Base-by-base conservation (phyloP, 257 asterid genomes). In the Nicotiana tabacum region DNA sequence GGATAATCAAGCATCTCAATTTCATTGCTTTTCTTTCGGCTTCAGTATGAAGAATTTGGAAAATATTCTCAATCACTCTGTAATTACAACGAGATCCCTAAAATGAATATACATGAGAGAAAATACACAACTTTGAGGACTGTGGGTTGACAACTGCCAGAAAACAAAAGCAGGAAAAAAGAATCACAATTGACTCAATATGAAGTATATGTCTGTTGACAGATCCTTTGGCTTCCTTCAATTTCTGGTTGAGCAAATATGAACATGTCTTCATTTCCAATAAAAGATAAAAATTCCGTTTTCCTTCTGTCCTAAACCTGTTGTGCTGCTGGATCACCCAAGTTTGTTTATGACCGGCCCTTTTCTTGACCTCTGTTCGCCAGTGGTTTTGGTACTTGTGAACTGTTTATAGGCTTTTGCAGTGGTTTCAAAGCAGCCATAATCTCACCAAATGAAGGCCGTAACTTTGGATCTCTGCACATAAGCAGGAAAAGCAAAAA, bases 391-490 rank as follows among this genome's bases (percentile, higher is more conserved):
- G 90, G 80, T 70, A 70, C 87, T 77, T 87, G 94, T 55, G 98
- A 88, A 83, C 89, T 86, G 7, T 91, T 81, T 24, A 86, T 85
- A 32, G 98, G 91, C 90, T 92, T 95, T 87, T 93, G 98, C 82
- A 96, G 90, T 5, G 97, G 98, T 82, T 91, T 96, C 70, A 96
- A 68, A 58, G 96, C 94, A 65, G 96, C 94, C 97, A 96, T 96
- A 32, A 96, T 96, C 86, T 96, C 95, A 24, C 92, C 84, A 81
- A 96, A 96, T 6, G 99, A 86, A 39, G 99, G 99, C 81, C 99
- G 88, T 83, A 90, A 83, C 46, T 84, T 93, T 65, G 97, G 94
- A 84, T 96, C 97, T 81, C 99, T 96, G 66, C 87, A 85, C 62
- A 51, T 51, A 51, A 51, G 21, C 80, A 76, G 62, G 80, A 7